Evolutionary conservation across 371 early-diverging fungal species (phyloP), one percentile per base, ranked within the genome.

Genomic region (Nematocida sp.): DNA sequence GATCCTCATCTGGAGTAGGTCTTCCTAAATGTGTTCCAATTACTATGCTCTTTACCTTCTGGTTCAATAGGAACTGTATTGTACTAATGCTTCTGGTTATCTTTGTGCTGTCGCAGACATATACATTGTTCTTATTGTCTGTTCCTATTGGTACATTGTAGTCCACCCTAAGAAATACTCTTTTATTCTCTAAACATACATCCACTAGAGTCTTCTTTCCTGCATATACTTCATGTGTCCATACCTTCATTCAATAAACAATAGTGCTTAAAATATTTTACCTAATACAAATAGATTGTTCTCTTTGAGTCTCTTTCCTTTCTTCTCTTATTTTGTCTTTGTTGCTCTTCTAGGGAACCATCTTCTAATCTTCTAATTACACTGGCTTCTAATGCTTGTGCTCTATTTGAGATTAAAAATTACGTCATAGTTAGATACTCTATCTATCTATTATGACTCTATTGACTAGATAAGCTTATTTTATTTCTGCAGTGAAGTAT

Each of bases 71-170:
- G 80, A 91, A 87, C 79, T 91, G 84, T 85, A 97, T 90, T 48
- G 94, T 95, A 46, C 94, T 93, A 57, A 95, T 82, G 48, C 95
- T 94, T 64, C 92, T 93, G 49, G 87, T 89, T 65, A 97, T 95
- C 82, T 96, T 90, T 17, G 66, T 41, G 19, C 21, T 53, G 35
- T 63, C 77, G 17, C 45, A 13, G 17, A 81, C 58, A n/a, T n/a
- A n/a, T n/a, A n/a, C n/a, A n/a, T n/a, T n/a, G n/a, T n/a, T n/a
- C n/a, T n/a, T n/a, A 84, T 90, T 89, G 85, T 92, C 91, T 88
- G 93, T 93, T 80, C 90, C 88, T 83, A 97, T 93, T 41, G 98
- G 96, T 23, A 96, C 98, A 86, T 97, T 97, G 84, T 93, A 96
- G 86, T 97, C 96, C 63, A 94, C 95, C 64, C 92, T 53, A 2